Conservation (phyloP, 306 rosid genomes). For the Myrica gale region DNA sequence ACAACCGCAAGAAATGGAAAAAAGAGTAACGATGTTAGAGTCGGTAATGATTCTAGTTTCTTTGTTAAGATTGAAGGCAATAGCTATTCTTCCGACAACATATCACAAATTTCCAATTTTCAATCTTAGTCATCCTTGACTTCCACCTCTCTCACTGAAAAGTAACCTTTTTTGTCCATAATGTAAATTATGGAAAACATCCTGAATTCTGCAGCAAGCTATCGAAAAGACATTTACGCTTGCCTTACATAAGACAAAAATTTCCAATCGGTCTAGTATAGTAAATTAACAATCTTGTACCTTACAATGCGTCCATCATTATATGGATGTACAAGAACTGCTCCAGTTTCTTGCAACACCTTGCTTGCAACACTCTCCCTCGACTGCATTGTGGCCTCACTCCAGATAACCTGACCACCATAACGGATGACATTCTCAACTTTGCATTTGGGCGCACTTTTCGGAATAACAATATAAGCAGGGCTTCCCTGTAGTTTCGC, state of each 20-base stretch:
- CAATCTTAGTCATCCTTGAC: not conserved
- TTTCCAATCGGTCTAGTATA: conserved; percentile 2
- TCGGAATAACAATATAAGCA: conserved; percentile 77
- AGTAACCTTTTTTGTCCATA: not conserved
- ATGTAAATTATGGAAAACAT: not conserved
- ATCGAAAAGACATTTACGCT: not conserved
- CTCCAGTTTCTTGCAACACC: conserved; percentile 77
- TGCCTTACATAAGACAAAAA: not conserved
- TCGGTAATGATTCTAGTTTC: not conserved
- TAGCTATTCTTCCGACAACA: not conserved
- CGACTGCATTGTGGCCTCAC: conserved; percentile 61
- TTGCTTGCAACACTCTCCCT: conserved; percentile 61
- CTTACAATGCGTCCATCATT: conserved; percentile 79
- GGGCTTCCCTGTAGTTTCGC: conserved; percentile 83
- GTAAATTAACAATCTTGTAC: conserved; percentile 28
- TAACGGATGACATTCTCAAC: conserved; percentile 81
- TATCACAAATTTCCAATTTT: not conserved
- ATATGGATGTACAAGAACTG: conserved; percentile 73
- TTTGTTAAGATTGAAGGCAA: not conserved
- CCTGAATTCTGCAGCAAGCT: not conserved
- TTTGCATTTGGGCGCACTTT: conserved; percentile 78
- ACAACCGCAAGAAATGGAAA: not conserved
- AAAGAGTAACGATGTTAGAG: not conserved
- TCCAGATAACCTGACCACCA: conserved; percentile 76
- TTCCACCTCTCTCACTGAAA: conserved; percentile 1